Evolutionary conservation across 352 stramenopile species (phyloP).

Genomic region (Phytophthora pluvialis): DNA sequence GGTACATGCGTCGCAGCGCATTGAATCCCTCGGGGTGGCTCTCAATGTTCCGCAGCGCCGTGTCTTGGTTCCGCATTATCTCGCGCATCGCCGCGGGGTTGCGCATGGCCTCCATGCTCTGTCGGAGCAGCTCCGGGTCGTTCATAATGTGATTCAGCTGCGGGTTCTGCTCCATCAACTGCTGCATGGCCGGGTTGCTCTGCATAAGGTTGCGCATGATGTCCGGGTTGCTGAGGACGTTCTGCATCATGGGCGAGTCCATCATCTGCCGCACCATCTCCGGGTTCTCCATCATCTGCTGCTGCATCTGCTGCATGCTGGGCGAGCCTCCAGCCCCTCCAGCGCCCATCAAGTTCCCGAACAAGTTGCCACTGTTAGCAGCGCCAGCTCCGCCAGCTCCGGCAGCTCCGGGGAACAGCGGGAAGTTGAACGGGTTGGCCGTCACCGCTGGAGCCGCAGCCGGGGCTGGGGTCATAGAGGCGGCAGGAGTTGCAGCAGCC

Average conservation of each 20-base stretch:
- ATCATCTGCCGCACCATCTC: conserved; percentile 91
- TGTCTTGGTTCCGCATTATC: conserved; percentile 98
- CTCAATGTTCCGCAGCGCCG: conserved; percentile 97
- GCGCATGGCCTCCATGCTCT: conserved; percentile 97
- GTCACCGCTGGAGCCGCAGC: conserved; percentile 16
- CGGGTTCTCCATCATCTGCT: conserved; percentile 90
- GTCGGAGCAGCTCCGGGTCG: conserved; percentile 94
- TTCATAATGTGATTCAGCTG: conserved; percentile 96
- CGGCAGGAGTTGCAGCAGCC: conserved; percentile 24
- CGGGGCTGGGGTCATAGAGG: conserved; percentile 15
- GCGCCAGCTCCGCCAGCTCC: conserved; percentile 15
- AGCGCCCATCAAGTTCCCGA: conserved; percentile 59
- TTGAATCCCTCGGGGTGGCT: conserved; percentile 98
- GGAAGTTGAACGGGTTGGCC: conserved; percentile 62
- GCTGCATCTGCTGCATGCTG: conserved; percentile 83
- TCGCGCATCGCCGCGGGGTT: conserved; percentile 96
- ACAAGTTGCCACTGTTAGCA: conserved; percentile 50
- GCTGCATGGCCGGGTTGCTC: conserved; percentile 95
- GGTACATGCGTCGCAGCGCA: conserved; percentile 94
- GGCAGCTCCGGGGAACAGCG: conserved; percentile 46
- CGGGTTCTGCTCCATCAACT: conserved; percentile 95
- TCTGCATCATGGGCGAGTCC: conserved; percentile 93
- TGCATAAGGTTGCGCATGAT: conserved; percentile 96
- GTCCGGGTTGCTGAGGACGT: conserved; percentile 95
- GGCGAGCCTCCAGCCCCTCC: conserved; percentile 48